phyloP scores from a whole-genome alignment of 1,139 yeast genomes.

The Yamadazyma taylorii region DNA sequence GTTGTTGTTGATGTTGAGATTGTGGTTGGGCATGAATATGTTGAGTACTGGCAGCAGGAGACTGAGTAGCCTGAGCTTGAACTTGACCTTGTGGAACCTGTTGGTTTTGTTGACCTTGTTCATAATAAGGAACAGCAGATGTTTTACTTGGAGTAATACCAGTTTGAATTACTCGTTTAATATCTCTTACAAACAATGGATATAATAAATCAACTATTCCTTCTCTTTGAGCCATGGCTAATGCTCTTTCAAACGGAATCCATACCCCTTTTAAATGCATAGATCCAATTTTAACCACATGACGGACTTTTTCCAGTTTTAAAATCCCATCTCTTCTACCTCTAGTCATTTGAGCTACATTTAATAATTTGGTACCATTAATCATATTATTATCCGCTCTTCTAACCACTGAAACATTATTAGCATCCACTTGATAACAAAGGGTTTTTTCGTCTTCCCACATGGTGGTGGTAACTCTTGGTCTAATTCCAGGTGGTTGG shows the following conservation, averaged over 20 bases:
- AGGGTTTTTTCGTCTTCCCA: conserved; percentile 97
- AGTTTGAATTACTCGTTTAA: conserved; percentile 64
- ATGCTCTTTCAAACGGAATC: conserved; percentile 95
- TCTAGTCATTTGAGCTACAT: conserved; percentile 57
- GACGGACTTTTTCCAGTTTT: conserved; percentile 83
- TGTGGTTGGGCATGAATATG: conserved; percentile 10
- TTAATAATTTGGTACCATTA: conserved; percentile 80
- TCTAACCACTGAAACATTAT: conserved; percentile 86
- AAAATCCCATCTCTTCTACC: conserved; percentile 61
- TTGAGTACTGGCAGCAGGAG: conserved; percentile 3
- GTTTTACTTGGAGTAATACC: conserved; percentile 42
- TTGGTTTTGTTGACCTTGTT: conserved; percentile 24
- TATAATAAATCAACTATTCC: conserved; percentile 82
- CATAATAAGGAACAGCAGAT: conserved; percentile 19
- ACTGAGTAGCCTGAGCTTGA: conserved; percentile 17
- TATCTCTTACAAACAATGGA: conserved; percentile 87
- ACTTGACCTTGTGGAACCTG: conserved; percentile 16
- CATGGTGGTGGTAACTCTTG: conserved; percentile 89
- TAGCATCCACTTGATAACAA: conserved; percentile 94
- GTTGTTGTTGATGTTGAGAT: conserved; percentile 14
- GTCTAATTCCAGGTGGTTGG: conserved; percentile 61
- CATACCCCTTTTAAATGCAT: conserved; percentile 98
- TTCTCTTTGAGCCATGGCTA: conserved; percentile 88
- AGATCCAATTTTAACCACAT: conserved; percentile 93
- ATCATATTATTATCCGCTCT: conserved; percentile 93